Percentiles rank a stretch among this genome's conserved stretches.
Conservation (phyloP, 2,329 filamentous ascomycete species). For the Clathrospora elynae region DNA sequence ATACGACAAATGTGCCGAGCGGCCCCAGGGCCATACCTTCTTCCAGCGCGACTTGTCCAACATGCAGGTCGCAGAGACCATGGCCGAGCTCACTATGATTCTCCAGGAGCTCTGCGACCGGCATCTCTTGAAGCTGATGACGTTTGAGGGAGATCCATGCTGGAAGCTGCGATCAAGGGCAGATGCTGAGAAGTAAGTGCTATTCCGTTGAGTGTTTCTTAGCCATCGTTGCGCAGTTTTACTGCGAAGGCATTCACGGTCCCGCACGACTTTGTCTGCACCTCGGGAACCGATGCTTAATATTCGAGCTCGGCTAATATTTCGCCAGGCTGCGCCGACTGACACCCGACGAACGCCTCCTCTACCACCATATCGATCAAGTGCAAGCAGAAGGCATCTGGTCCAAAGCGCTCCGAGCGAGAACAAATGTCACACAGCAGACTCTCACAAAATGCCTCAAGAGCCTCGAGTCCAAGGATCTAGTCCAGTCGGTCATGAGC, state of each 20-base stretch:
- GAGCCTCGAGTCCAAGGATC: conserved; percentile 76
- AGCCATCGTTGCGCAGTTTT: no score
- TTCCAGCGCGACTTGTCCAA: conserved; percentile 48
- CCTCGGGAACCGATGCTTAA: no score
- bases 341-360: conserved; percentile 74
- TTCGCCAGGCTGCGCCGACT: conserved; percentile 51
- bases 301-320: conserved; percentile 16
- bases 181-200: conserved; percentile 46
- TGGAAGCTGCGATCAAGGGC: conserved; percentile 45
- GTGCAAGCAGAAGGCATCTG: conserved; percentile 86
- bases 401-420: conserved; percentile 81
- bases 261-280: no score
- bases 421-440: conserved; percentile 81
- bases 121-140: conserved; percentile 48
- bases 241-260: no score
- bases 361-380: conserved; percentile 88
- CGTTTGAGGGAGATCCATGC: conserved; percentile 44
- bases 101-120: conserved; percentile 43
- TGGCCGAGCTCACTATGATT: conserved; percentile 39
- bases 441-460: conserved; percentile 82
- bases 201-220: no score
- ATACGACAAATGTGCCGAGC: conserved; percentile 47
- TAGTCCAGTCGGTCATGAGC: conserved; percentile 88
- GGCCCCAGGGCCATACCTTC: conserved; percentile 45
- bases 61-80: conserved; percentile 45